Evolutionary conservation across 1,284 basidiomycete species (phyloP), one percentile per base, ranked within the genome.

Genomic region (Porphyrellus sp.): DNA sequence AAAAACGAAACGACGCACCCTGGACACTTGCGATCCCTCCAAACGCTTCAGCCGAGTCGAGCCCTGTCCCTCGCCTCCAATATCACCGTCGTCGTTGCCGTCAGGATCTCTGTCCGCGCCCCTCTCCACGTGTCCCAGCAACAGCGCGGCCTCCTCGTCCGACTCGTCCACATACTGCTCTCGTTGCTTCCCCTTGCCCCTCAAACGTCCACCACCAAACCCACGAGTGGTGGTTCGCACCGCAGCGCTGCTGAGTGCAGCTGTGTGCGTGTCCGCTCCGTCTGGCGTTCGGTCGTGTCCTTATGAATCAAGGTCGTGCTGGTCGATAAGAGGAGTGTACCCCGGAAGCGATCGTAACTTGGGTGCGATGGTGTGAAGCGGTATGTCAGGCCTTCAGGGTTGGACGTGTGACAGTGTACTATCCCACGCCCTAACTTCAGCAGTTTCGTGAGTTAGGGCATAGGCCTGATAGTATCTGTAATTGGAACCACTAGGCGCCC

Each of bases 371-470:
- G 75, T 74, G 62, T 75, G 81, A 54, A 89, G 72, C 43, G 82
- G 83, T 69, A 88, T 88, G 74, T 86, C 85, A 70, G 85, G 80
- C 53, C 42, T 62, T 86, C 85, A 70, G 85, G 80, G 54, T 44
- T 62, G 53, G 65, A 62, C 64, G 68, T 65, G 64, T 61, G 66
- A 52, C 50, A 16, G 34, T 38, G n/a, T n/a, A n/a, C n/a, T n/a
- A n/a, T n/a, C n/a, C n/a, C n/a, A n/a, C n/a, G n/a, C n/a, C n/a
- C n/a, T n/a, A n/a, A n/a, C n/a, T n/a, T n/a, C n/a, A n/a, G n/a
- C n/a, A n/a, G n/a, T n/a, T n/a, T n/a, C n/a, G n/a, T n/a, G n/a
- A n/a, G n/a, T n/a, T n/a, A n/a, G n/a, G n/a, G n/a, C n/a, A n/a
- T n/a, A n/a, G n/a, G n/a, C n/a, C n/a, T n/a, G n/a, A n/a, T n/a